A percentile compares a stretch with the other conserved stretches of the same genome.
Evolutionary conservation across 225 moss, liverwort and hornwort species (phyloP).

Genomic region (Polytrichum formosum): DNA sequence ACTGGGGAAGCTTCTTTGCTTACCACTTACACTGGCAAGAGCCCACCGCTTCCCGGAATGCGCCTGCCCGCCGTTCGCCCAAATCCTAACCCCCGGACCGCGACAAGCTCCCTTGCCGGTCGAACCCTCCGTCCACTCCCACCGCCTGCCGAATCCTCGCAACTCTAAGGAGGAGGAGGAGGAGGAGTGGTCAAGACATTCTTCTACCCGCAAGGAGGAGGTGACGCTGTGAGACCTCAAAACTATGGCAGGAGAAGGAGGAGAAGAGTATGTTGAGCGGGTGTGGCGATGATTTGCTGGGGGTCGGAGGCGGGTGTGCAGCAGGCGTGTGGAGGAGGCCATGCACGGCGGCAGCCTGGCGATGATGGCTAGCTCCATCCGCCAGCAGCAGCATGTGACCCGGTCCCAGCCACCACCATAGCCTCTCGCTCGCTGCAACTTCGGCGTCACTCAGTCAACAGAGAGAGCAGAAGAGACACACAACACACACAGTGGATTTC

Average conservation of each 20-base stretch:
- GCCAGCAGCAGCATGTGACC: not conserved
- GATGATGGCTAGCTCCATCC: constrained; percentile 5
- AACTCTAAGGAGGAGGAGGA: not conserved
- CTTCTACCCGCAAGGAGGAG: not conserved
- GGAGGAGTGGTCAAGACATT: not conserved
- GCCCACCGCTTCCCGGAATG: not conserved
- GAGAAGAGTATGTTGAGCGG: not conserved
- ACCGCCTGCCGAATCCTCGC: not conserved
- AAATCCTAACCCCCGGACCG: not conserved
- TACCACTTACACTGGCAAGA: constrained; percentile 8
- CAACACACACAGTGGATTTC: too few relatives aligned
- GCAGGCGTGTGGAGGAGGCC: constrained; percentile 12
- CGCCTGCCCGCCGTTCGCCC: constrained; percentile 1
- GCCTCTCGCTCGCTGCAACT: too few relatives aligned
- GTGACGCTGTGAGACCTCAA: not conserved
- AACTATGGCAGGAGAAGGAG: not conserved
- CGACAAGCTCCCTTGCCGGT: too few relatives aligned
- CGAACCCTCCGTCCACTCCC: not conserved
- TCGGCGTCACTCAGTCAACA: too few relatives aligned
- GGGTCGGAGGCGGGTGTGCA: not conserved
- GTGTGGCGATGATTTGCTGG: not conserved
- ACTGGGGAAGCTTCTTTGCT: not conserved
- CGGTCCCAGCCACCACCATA: too few relatives aligned
- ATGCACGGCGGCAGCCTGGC: constrained; percentile 13
- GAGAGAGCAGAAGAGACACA: too few relatives aligned